Conservation (phyloP, 225 moss, liverwort and hornwort genomes). For the Pseudoscleropodium purum region DNA sequence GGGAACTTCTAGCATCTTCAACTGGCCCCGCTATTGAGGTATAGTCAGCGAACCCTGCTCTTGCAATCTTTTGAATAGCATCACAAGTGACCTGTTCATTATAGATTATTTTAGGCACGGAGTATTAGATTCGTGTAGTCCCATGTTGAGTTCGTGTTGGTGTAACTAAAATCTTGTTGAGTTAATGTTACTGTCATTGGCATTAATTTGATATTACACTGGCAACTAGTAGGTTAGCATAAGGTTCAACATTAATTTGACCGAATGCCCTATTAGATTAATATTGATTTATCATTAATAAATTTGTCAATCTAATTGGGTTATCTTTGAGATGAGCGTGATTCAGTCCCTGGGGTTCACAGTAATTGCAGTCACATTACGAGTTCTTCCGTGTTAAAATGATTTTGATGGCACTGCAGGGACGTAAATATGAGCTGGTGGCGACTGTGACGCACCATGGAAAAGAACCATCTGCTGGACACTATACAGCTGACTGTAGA, state of each 20-base stretch:
- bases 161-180: background rate
- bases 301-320: background rate
- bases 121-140: background rate
- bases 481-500: constrained; percentile 94
- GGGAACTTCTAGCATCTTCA: constrained; percentile 71
- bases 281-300: too few species aligned
- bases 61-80: background rate
- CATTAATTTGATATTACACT: background rate
- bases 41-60: background rate
- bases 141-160: background rate
- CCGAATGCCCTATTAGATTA: background rate
- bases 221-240: background rate
- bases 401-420: constrained; percentile 30
- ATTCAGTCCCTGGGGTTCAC: background rate
- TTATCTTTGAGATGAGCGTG: background rate
- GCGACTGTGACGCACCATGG: constrained; percentile 97
- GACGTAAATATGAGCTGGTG: constrained; percentile 86
- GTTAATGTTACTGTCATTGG: background rate
- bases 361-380: background rate
- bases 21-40: constrained; percentile 68
- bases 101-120: background rate
- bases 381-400: background rate
- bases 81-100: background rate
- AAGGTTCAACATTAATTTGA: background rate
- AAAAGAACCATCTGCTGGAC: constrained; percentile 86